Base-by-base conservation (phyloP, 192 early-diverging fungal species). In the Backusella liffmaniae region DNA sequence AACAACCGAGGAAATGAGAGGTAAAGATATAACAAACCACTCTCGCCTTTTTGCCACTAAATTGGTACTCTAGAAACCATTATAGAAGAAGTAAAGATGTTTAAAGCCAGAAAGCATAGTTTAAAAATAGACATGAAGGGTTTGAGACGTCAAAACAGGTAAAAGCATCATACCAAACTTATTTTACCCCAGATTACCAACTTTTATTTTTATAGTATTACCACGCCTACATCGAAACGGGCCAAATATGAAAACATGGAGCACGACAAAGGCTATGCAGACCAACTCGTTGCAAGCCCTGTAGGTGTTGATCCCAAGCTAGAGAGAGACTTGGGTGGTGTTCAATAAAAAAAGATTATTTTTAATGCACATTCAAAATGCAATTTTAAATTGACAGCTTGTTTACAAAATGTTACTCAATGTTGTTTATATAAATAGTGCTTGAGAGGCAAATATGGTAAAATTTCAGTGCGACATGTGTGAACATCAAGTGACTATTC, bases 1-100 rank as follows among this genome's bases (percentile, higher is more conserved):
- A 35, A 78, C 77, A 8, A 86, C 92, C 41, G 88, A 90, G 9
- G 91, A 94, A 72, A 94, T 96, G 88, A 67, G 32, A 59, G 69
- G 70, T 36, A 65, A 34, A 30, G 23, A 29, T 15, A 56, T 41
- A 32, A 32, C 32, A 3, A 2, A 32, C 32, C 3, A 32, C 32
- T 32, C 32, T 9, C 9, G 32, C 7, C 35, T n/a, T 29, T 46
- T 70, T 67, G 21, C 34, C n/a, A 34, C 59, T 70, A 44, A 62
- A 35, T 8, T 23, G 4, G 21, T 53, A 53, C 49, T 67, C 37
- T 30, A 59, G 69, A 77, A 34, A 65, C 69, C 15, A 77, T 77
- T 16, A 62, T 77, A 53, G 67, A 69, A 56, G 76, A 77, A 71
- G 76, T 77, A 39, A 34, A 71, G 26, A 62, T 42, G 49, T 77